Percentiles rank a stretch among this genome's conserved stretches.
phyloP scores from a whole-genome alignment of 108 stramenopile species.

The Nitzschia putrida region DNA sequence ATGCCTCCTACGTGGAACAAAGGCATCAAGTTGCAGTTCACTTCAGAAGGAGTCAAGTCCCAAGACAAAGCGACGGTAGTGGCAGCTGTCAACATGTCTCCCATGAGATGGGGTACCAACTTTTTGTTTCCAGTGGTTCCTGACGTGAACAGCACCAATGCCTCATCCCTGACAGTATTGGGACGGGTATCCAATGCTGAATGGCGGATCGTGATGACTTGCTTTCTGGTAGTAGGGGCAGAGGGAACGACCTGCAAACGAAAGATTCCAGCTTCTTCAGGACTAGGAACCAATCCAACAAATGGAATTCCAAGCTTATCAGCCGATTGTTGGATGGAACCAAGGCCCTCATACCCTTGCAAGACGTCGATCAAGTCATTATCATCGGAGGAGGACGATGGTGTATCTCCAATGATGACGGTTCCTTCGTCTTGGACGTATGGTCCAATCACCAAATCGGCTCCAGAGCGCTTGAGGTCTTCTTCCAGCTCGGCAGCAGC shows the following conservation, averaged over 20 bases:
- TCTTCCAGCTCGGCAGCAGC: slow-evolving; percentile 36
- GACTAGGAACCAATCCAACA: slow-evolving; percentile 13
- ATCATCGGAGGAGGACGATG: too few relatives aligned
- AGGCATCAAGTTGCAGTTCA: slow-evolving; percentile 75
- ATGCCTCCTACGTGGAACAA: slow-evolving; percentile 63
- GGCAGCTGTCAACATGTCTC: slow-evolving; percentile 46
- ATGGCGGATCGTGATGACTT: too few relatives aligned
- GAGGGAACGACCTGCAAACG: too few relatives aligned
- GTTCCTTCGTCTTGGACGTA: too few relatives aligned
- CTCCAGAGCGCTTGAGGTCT: slow-evolving; percentile 31
- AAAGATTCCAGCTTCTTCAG: slow-evolving; percentile 28
- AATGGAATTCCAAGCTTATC: slow-evolving; percentile 30
- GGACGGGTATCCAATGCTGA: too few relatives aligned
- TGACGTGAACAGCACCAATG: slow-evolving; percentile 61
- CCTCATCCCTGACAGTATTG: slow-evolving; percentile 39
- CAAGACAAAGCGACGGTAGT: slow-evolving; percentile 46
- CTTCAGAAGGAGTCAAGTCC: slow-evolving; percentile 44
- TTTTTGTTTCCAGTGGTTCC: slow-evolving; percentile 71
- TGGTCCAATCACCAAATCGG: slow-evolving; percentile 28
- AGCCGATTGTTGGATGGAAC: too few relatives aligned
- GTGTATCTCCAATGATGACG: too few relatives aligned
- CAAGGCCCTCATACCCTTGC: too few relatives aligned
- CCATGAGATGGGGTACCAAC: slow-evolving; percentile 52
- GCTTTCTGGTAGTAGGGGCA: too few relatives aligned
- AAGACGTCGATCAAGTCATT: too few relatives aligned